These are phyloP conservation scores for Plectosphaerella cucumerina DNA, from an alignment of 2,329 filamentous ascomycete species.

Conservation along the genomic window DNA sequence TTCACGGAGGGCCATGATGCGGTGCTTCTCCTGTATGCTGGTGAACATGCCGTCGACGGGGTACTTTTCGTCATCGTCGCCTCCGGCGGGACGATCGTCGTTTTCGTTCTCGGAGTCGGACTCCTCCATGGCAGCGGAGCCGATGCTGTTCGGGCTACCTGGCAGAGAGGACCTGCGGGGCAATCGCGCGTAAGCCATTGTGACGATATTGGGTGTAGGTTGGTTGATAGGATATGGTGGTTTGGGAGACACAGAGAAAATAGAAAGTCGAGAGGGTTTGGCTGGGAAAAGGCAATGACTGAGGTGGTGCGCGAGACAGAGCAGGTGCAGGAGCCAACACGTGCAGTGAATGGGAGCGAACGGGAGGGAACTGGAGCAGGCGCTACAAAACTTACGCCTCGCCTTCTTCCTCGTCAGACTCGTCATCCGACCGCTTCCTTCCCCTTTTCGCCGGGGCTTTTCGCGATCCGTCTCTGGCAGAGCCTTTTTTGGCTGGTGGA, in stretches of 20 bases:
- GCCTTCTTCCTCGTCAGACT: slow-evolving; percentile 72
- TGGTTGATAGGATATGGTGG: neutral
- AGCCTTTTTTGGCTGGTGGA: slow-evolving; percentile 31
- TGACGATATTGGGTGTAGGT: neutral
- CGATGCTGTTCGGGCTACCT: slow-evolving; percentile 67
- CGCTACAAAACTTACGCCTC: slow-evolving; percentile 64
- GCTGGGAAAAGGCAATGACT: neutral
- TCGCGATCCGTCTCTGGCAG: slow-evolving; percentile 17
- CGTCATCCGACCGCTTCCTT: slow-evolving; percentile 49
- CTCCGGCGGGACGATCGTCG: slow-evolving; percentile 36
- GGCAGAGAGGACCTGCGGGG: slow-evolving; percentile 62
- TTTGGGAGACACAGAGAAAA: neutral
- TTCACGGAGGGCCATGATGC: slow-evolving; percentile 83
- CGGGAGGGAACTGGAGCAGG: slow-evolving; percentile 11
- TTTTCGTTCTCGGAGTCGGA: slow-evolving; percentile 62
- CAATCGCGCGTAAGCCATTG: neutral
- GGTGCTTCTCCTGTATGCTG: slow-evolving; percentile 66
- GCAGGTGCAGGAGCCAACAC: neutral
- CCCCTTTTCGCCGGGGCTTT: slow-evolving; percentile 38
- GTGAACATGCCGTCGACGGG: slow-evolving; percentile 85
- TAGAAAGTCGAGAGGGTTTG: neutral
- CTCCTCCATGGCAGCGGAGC: slow-evolving; percentile 86
- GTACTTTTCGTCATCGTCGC: slow-evolving; percentile 64
- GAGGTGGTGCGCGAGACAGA: neutral
- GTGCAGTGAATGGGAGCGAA: slow-evolving; percentile 1